These are phyloP conservation scores for Neoascochyta sp. DNA, from an alignment of 2,329 filamentous ascomycete genomes.

Conservation along the genomic window DNA sequence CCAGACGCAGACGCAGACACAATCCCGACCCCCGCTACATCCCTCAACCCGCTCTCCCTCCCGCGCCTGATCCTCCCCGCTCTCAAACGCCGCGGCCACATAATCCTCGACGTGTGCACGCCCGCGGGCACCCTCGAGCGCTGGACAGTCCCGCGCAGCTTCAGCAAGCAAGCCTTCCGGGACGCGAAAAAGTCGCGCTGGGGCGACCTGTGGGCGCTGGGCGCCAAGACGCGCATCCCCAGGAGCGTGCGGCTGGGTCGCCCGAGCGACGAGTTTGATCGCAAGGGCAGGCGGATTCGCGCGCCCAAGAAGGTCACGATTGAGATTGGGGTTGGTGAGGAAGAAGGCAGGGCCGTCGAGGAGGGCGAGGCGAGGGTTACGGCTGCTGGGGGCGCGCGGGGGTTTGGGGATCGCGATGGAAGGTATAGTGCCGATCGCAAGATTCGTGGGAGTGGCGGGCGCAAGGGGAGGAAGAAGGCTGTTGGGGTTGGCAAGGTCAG, in stretches of 20 bases:
- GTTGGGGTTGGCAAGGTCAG: no score
- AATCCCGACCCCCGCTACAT: constrained; percentile 31
- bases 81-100: constrained; percentile 82
- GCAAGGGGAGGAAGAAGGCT: constrained; percentile 39
- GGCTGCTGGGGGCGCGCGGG: constrained; percentile 12
- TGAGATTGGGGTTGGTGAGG: constrained; percentile 27
- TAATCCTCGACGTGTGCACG: constrained; percentile 88
- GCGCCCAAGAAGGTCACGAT: constrained; percentile 29
- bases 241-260: constrained; percentile 60
- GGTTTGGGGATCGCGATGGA: constrained; percentile 31
- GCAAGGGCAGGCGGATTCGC: constrained; percentile 37
- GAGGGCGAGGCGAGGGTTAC: constrained; percentile 15
- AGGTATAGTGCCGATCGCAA: constrained; percentile 32
- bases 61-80: constrained; percentile 76
- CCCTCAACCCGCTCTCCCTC: constrained; percentile 58
- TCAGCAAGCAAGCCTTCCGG: constrained; percentile 76
- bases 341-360: constrained; percentile 19
- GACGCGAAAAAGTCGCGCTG: constrained; percentile 86
- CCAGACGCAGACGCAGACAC: constrained; percentile 11
- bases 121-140: constrained; percentile 80
- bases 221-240: constrained; percentile 76
- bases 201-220: constrained; percentile 95
- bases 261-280: constrained; percentile 40
- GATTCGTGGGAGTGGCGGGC: constrained; percentile 36
- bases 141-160: constrained; percentile 85